Evolutionary conservation across 371 early-diverging fungal species (phyloP), one percentile per base, ranked within the genome.

Genomic region (Chytridiales sp.): DNA sequence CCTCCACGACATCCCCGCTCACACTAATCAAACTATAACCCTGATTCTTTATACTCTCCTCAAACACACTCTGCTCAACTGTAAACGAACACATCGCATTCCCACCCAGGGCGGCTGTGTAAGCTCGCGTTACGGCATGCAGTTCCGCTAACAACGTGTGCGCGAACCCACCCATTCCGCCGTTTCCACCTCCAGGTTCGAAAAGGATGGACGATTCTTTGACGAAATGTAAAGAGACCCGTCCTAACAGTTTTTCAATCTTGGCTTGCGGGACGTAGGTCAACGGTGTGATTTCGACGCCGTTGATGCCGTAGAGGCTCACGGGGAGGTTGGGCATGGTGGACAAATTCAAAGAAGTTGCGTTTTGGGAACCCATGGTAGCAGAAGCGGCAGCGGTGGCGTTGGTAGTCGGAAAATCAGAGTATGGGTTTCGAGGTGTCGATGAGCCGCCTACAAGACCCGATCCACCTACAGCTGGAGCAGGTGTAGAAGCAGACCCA

Each of bases 181-280:
- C 59, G 5, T 24, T 35, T 11, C 81, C 83, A 62, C 77, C 67
- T 9, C 77, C 80, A 21, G 75, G 63, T 30, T 81, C 83, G 47
- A 76, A 77, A 24, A 71, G 44, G 44, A 84, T 72, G 32, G 76
- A 77, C 1, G 80, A 70, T 58, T 90, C 90, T 46, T 88, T 86
- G 36, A 90, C 82, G 65, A 90, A 90, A 57, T 90, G 90, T 22
- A 89, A 72, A 0, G 85, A 84, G 0, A 90, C 57, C 13, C 83
- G 78, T 27, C 90, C 90, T 29, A 88, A 66, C 44, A 82, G 74
- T 17, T 74, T 72, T 4, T 69, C 71, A 24, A 81, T 70, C 2
- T 56, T 59, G 15, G 73, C 57, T 27, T 74, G 68, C 3, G 87
- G 90, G 39, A 90, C 60, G 51, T 70, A 77, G 27, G 83, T 75